Evolutionary conservation across 108 stramenopile genomes (phyloP).

Genomic region (Cyclotella atomus): DNA sequence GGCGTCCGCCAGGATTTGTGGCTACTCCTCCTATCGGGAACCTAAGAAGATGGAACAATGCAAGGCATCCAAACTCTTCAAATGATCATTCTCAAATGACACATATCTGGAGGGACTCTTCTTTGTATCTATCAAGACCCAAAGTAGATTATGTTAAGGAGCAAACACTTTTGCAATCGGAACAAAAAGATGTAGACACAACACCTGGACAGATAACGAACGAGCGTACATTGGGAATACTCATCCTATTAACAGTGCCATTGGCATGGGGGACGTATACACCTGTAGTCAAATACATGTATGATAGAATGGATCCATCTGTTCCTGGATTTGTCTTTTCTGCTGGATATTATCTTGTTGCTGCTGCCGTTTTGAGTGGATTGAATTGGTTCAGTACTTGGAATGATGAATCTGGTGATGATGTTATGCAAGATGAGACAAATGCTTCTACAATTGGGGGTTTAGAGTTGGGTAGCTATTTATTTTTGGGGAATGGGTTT

Average conservation of each 20-base stretch:
- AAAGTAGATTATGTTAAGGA: neutral
- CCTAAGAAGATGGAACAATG: neutral
- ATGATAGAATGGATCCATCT: constrained; percentile 64
- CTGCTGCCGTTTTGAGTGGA: constrained; percentile 44
- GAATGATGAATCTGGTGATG: neutral
- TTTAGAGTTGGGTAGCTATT: constrained; percentile 78
- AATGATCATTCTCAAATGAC: neutral
- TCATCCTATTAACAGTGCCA: constrained; percentile 80
- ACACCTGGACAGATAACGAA: neutral
- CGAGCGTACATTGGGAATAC: constrained; percentile 52
- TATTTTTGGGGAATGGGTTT: constrained; percentile 79
- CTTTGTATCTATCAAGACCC: neutral
- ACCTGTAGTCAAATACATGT: constrained; percentile 82
- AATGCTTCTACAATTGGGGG: constrained; percentile 46
- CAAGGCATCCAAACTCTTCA: neutral
- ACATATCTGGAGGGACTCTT: too few species aligned
- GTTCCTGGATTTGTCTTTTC: constrained; percentile 83
- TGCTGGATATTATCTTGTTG: constrained; percentile 78
- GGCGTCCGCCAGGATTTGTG: neutral
- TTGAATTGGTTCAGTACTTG: constrained; percentile 17
- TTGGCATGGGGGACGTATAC: constrained; percentile 88
- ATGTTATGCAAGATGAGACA: constrained; percentile 8
- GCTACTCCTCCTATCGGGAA: neutral
- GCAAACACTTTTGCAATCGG: neutral
- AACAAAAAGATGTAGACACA: neutral